Conservation (phyloP, 129 eudicot genomes). For the Apium graveolens region DNA sequence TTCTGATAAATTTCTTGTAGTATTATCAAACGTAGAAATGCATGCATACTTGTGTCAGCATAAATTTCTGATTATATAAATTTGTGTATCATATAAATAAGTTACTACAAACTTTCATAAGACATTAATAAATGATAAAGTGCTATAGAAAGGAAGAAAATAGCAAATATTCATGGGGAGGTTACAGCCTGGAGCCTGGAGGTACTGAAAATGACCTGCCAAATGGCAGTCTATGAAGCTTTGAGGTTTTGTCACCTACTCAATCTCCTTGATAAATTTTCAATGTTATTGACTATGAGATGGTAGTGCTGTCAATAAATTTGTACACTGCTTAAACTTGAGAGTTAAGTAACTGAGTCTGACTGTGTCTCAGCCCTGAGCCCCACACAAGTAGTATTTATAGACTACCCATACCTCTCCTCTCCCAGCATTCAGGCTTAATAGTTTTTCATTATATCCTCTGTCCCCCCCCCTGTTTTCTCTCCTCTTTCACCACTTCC, state of each 20-base stretch:
- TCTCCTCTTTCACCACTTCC: neutral
- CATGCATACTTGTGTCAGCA: no score
- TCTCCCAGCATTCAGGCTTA: no score
- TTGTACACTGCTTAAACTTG: no score
- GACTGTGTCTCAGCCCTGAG: neutral
- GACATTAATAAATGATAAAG: no score
- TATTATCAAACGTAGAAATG: no score
- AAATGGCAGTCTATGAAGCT: neutral
- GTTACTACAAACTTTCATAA: no score
- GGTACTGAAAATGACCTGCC: neutral
- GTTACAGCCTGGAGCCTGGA: neutral
- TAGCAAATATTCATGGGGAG: neutral
- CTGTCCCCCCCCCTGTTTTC: neutral
- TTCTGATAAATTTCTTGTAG: no score
- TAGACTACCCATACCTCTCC: neutral
- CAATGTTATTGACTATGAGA: neutral
- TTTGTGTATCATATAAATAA: no score
- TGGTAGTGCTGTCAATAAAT: no score
- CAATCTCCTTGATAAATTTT: neutral
- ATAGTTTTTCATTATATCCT: neutral
- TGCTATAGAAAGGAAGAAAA: neutral
- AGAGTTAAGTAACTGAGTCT: no score
- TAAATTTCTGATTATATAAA: no score
- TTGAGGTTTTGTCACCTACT: neutral
- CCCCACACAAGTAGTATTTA: neutral